Evolutionary conservation across 2,329 filamentous ascomycete species (phyloP).

Genomic region (Colletotrichum sp.): DNA sequence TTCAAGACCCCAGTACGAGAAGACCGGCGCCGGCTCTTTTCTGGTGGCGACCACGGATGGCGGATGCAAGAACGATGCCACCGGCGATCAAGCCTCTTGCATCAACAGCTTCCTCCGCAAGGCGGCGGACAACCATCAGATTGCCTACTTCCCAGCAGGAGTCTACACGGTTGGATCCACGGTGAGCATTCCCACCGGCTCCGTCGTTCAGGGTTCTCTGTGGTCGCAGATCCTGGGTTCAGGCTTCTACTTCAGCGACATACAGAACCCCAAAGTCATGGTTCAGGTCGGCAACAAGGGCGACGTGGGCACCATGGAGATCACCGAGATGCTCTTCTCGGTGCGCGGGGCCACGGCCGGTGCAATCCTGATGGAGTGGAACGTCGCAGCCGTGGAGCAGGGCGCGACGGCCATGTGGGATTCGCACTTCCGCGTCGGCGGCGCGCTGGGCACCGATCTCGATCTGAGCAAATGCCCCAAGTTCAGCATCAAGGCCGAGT

Average conservation of each 20-base stretch:
- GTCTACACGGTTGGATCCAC: constrained; percentile 28
- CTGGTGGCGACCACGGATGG: constrained; percentile 1
- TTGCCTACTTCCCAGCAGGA: constrained; percentile 30
- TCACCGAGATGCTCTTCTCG: constrained; percentile 71
- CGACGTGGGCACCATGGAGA: constrained; percentile 69
- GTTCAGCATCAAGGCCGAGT: constrained; percentile 33
- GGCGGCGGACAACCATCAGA: not conserved
- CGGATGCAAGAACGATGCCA: constrained; percentile 36
- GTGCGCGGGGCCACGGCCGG: constrained; percentile 72
- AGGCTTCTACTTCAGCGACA: constrained; percentile 60
- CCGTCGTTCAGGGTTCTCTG: constrained; percentile 71
- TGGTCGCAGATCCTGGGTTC: constrained; percentile 72
- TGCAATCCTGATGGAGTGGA: constrained; percentile 76
- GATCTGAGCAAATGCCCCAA: constrained; percentile 45
- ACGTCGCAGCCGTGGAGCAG: constrained; percentile 58
- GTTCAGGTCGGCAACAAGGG: constrained; percentile 69
- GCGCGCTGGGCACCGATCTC: constrained; percentile 53
- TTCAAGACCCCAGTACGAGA: constrained; percentile 40
- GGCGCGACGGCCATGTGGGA: constrained; percentile 38
- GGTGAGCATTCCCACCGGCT: constrained; percentile 59
- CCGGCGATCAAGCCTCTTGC: constrained; percentile 27
- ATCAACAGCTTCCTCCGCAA: constrained; percentile 27
- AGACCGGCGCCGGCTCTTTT: not conserved
- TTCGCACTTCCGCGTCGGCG: constrained; percentile 41
- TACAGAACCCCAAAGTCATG: constrained; percentile 65